phyloP scores from a whole-genome alignment of 1,284 basidiomycete genomes.

The Filobasidium uniguttulatum region DNA sequence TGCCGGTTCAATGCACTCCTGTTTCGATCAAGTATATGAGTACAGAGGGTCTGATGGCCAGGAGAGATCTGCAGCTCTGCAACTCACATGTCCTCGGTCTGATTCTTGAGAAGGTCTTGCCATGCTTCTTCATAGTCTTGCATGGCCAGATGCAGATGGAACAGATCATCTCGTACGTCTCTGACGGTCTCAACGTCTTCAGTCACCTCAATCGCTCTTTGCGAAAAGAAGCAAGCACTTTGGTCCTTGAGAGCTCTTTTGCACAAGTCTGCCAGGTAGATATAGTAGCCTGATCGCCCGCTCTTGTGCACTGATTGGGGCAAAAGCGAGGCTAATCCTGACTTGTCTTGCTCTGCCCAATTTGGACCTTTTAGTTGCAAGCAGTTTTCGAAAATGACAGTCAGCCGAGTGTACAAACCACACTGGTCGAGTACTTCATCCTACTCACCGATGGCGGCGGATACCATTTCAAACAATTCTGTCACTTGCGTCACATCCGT shows the following conservation, averaged over 20 bases:
- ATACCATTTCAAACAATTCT: background rate
- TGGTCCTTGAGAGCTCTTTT: conserved; percentile 45
- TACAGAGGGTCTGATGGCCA: too few relatives aligned
- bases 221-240: conserved; percentile 59
- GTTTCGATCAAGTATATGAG: too few relatives aligned
- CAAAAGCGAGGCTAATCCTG: conserved; percentile 50
- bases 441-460: conserved; percentile 52
- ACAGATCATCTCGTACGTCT: conserved; percentile 63
- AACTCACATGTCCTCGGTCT: conserved; percentile 64
- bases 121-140: conserved; percentile 75
- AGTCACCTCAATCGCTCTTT: conserved; percentile 56
- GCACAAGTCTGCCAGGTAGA: conserved; percentile 61
- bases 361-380: conserved; percentile 32
- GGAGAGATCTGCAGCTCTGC: too few relatives aligned
- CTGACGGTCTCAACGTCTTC: conserved; percentile 45
- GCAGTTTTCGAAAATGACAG: conserved; percentile 1
- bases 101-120: conserved; percentile 54
- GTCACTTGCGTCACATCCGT: too few relatives aligned
- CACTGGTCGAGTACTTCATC: background rate
- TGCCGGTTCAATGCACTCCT: too few relatives aligned
- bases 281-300: conserved; percentile 58
- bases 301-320: conserved; percentile 47
- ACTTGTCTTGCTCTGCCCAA: conserved; percentile 44
- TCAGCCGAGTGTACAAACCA: too few relatives aligned
- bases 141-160: conserved; percentile 58